Evolutionary conservation across 257 asterid genomes (phyloP), one percentile per base, ranked within the genome.

Genomic region (Forsythia suspensa): DNA sequence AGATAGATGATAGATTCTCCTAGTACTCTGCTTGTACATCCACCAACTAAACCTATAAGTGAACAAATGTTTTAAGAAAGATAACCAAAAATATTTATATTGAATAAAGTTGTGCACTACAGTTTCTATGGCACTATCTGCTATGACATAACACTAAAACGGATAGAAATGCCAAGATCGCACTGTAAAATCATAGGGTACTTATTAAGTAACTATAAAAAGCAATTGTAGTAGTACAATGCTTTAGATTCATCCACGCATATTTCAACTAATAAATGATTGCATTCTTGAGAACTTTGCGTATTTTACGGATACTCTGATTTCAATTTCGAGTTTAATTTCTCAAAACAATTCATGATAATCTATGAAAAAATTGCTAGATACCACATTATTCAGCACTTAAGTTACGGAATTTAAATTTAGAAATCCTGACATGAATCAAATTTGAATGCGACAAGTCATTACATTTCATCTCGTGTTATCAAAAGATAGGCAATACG

Each of bases 371-470:
- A 65, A 63, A 4, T 57, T 41, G 67, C 44, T 10, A 44, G 15
- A 77, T 29, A 70, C 63, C 42, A 42, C 57, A 61, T 42, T 36
- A 43, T 63, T 20, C 41, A 68, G 36, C 65, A 68, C 40, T 8
- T 9, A 11, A 63, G 40, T 21, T 61, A 24, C 37, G 20, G 4
- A 21, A 29, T 63, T 29, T 63, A 63, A 21, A 63, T 24, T 5
- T 9, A 0, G 16, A 18, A 75, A 76, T 37, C 34, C 52, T 59
- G 12, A 34, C 12, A 43, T 37, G 3, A 84, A 75, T 66, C 77
- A 72, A 34, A 63, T 79, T 18, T 72, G 43, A 79, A 77, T 77
- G 76, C 76, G 71, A 44, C 77, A 81, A 10, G n/a, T 74, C 77
- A 52, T 8, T 36, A 36, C 79, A 80, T 57, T 70, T 48, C 34